Conservation (phyloP, 331 rosid species). For the Pyracantha coccinea region DNA sequence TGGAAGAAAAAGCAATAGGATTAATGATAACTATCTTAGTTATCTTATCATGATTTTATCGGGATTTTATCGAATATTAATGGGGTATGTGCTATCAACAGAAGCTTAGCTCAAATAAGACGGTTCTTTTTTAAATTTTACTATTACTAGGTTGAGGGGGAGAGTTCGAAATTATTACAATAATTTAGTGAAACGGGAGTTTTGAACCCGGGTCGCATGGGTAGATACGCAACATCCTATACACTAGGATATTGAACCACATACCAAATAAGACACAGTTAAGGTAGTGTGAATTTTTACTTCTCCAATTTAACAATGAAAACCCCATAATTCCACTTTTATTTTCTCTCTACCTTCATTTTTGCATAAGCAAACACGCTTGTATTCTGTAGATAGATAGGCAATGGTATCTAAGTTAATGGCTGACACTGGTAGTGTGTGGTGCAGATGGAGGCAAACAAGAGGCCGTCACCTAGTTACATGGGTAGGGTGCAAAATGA, state of each 20-base stretch:
- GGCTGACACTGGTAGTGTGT: not conserved
- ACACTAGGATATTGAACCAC: too few species aligned
- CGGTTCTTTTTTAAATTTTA: too few species aligned
- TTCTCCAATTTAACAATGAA: not conserved
- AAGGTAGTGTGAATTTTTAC: not conserved
- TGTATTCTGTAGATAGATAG: not conserved
- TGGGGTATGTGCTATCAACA: not conserved
- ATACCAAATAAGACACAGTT: not conserved
- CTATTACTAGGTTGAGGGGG: too few species aligned
- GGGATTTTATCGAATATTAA: too few species aligned
- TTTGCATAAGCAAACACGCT: not conserved
- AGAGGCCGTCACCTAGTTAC: slow-evolving; percentile 17
- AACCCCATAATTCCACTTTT: not conserved
- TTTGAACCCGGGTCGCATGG: too few species aligned
- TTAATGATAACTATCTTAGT: not conserved
- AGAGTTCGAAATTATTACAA: too few species aligned
- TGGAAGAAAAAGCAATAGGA: not conserved
- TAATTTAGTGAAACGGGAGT: too few species aligned
- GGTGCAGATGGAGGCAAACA: slow-evolving; percentile 26
- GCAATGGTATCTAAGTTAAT: not conserved
- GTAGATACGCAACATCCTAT: too few species aligned
- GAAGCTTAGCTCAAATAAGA: not conserved
- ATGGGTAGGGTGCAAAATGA: slow-evolving; percentile 16
- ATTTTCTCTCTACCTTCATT: not conserved
- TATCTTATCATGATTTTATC: too few species aligned